Base-by-base conservation (phyloP, 148 eudicot species). In the Dianthus caryophyllus region DNA sequence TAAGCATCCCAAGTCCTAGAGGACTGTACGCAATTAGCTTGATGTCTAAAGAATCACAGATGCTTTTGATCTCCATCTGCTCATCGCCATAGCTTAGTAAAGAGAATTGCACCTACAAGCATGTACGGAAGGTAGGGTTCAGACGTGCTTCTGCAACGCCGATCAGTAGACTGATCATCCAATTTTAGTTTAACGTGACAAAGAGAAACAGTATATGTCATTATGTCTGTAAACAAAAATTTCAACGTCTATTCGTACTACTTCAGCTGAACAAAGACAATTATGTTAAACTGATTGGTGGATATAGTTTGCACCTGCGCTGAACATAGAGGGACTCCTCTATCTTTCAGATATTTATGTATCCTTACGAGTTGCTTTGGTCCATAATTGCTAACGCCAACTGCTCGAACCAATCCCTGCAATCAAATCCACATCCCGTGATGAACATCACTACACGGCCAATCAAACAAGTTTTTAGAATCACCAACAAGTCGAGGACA, bases 311-410 rank as follows among this genome's bases (percentile, higher is more conserved):
- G 58, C 38, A 92, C 98, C 98, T 94, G 98, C 69, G 98, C 97
- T 18, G 98, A 86, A 77, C 87, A 70, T 33, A 94, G 76, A 44
- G 98, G 98, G 12, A 90, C 96, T 48, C 96, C 98, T 64, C 96
- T 85, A 38, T 79, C 83, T 57, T 77, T 76, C 59, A 94, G 88
- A 79, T 90, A 89, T 33, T 83, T 75, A 54, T 90, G 70, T 49
- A 94, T 86, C 83, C 85, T 94, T 50, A 79, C 70, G 41, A 94
- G 97, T 81, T 94, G 98, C 73, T 86, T 88, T 53, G 98, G 98
- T 48, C 98, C 97, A 69, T 88, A 94, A 74, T 94, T 90, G 84
- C 97, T 94, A 58, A 94, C 98, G 14, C 96, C 97, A 67, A 94
- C 98, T 24, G 96, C 98, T 73, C 69, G 83, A 71, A 94, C 97